Evolutionary conservation across 495 filamentous ascomycete genomes (phyloP), one percentile per base, ranked within the genome.

Genomic region (Bryoglossum gracile): DNA sequence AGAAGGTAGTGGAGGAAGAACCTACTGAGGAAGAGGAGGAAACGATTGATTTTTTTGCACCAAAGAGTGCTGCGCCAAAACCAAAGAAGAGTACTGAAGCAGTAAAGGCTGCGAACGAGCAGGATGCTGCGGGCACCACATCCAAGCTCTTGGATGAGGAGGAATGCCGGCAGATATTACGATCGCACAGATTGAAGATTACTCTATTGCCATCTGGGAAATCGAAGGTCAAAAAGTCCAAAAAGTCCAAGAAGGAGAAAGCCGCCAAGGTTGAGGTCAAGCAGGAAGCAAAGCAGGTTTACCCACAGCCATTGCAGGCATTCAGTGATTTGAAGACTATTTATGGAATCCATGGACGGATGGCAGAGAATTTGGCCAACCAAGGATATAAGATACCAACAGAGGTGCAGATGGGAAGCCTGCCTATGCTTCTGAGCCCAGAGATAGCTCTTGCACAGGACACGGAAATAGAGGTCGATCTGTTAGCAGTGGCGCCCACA

Each of bases 331-430:
- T 97, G 36, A 74, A 75, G 19, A 65, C 74, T 28, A 66, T 66
- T 18, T 95, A 91, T 64, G 76, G 74, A 22, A 76, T 95, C 16
- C 82, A 84, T 1, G 68, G 70, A 17, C 72, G 81, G 23, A 65
- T 99, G 34, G 80, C 78, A 8, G 79, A 81, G 46, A 99, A 97
- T 56, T 68, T 99, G n/a, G 67, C 72, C 11, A 73, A 75, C 11
- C 87, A 96, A 67, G 89, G 87, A 9, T 97, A 94, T 61, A 75
- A 72, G 3, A 71, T 84, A 48, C 90, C 92, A 22, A 99, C 91
- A 2, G 89, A 96, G 67, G 89, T 99, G 17, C 92, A 99, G 58
- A 77, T 97, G 60, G 89, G 79, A 13, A 81, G 80, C 50, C 65
- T 97, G 49, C 94, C 92, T 25, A 62, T 96, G 28, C 65, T 96